Conservation (phyloP, 352 stramenopile genomes). For the Phytophthora cactorum region DNA sequence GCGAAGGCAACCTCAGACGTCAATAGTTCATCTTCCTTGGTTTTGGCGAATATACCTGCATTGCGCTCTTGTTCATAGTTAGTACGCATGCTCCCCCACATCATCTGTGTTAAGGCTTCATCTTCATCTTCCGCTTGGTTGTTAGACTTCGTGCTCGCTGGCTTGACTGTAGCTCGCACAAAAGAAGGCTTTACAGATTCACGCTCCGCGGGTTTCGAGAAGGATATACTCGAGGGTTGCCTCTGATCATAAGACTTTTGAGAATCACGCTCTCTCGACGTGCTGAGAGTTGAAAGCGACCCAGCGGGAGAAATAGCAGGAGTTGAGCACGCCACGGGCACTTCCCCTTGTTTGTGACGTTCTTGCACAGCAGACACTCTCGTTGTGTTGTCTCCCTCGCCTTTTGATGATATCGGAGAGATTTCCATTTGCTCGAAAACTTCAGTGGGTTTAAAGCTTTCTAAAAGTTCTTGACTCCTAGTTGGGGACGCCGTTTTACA, state of each 20-base stretch:
- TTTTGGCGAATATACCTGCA: background rate
- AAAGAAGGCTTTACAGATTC: background rate
- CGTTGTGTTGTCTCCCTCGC: background rate
- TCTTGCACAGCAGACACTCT: background rate
- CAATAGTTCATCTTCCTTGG: background rate
- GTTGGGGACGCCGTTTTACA: background rate
- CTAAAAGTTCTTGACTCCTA: background rate
- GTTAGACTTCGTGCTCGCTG: background rate
- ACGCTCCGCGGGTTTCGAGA: background rate
- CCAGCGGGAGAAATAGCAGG: background rate
- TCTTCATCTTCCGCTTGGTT: slow-evolving; percentile 16
- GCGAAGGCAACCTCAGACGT: background rate
- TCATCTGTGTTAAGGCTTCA: slow-evolving; percentile 9
- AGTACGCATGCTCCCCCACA: slow-evolving; percentile 20
- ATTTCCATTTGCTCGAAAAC: background rate
- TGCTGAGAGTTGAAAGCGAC: background rate
- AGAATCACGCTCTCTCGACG: background rate
- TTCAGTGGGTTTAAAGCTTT: background rate
- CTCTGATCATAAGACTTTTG: background rate
- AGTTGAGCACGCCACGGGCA: too few species aligned
- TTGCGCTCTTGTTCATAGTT: slow-evolving; percentile 16
- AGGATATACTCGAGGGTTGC: background rate
- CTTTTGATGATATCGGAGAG: background rate
- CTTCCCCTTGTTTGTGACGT: background rate
- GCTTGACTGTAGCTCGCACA: background rate